Evolutionary conservation across 2,329 filamentous ascomycete genomes (phyloP), one percentile per base, ranked within the genome.

Genomic region (Ilyonectria mors-panacis): DNA sequence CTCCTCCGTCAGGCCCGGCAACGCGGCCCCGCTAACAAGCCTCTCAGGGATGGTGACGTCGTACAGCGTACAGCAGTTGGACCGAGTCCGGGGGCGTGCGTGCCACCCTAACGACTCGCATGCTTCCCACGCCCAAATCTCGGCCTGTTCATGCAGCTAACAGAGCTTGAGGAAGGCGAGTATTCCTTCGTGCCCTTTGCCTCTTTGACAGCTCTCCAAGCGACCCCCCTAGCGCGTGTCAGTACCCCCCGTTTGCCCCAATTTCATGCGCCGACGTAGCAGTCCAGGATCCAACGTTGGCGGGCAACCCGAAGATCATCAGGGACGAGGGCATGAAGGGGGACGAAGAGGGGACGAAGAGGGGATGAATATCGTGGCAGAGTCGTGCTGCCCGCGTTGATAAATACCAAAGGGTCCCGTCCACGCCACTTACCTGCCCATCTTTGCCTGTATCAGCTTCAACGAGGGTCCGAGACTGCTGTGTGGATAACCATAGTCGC

Each of bases 1-100:
- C 4, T 59, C 63, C 54, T 26, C 60, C 35, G 59, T 35, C 33
- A 53, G 28, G 47, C 10, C 45, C 47, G 63, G 51, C 44, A 45
- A 62, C 51, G 21, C 58, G 45, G 44, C 59, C 58, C 39, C 58
- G 50, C 65, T 30, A 48, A 37, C 33, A 68, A 63, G 57, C 39
- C 30, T 48, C 65, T 39, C 66, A 59, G 55, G 26, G n/a, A 19
- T 39, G 2, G 13, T 13, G 13, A 15, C 33, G 33, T 17, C 12
- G 17, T 39, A 39, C 37, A 17, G 37, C 37, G 13, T 42, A n/a
- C 39, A 42, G 15, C 37, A 17, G 39, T 6, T 17, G 39, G 15
- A 6, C 19, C 54, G n/a, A 50, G 26, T 56, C 28, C 45, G 12
- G 21, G 47, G 55, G 23, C 35, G 17, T n/a, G n/a, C 59, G 33